Evolutionary conservation across 805 yeast genomes (phyloP).

Genomic region (Suhomyces canberraensis): DNA sequence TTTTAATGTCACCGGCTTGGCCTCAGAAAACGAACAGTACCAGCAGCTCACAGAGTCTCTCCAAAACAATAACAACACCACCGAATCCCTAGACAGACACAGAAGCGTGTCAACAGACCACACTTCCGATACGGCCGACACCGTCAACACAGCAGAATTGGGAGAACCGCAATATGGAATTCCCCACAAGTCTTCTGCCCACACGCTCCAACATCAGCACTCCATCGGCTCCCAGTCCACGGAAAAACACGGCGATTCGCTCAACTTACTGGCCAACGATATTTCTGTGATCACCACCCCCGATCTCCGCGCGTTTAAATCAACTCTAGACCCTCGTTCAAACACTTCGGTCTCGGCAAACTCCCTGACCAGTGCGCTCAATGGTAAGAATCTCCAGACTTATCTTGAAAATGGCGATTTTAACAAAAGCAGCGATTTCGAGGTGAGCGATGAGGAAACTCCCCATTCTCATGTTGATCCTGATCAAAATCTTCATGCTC

Average conservation of each 20-base stretch:
- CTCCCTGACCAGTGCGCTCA: constrained; percentile 18
- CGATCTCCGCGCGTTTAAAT: constrained; percentile 17
- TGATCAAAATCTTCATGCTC: no score
- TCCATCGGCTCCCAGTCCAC: constrained; percentile 2
- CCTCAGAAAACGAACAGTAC: constrained; percentile 8
- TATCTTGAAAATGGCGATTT: constrained; percentile 11
- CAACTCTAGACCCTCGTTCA: constrained; percentile 46
- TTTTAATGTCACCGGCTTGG: constrained; percentile 44
- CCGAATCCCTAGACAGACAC: constrained; percentile 3
- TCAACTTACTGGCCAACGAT: not conserved
- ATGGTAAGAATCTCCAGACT: constrained; percentile 14
- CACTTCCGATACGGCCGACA: constrained; percentile 1
- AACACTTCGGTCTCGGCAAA: not conserved
- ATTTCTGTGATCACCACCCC: constrained; percentile 5
- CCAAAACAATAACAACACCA: constrained; percentile 5
- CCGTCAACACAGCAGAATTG: constrained; percentile 4
- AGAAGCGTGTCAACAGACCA: not conserved
- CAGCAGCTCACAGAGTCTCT: constrained; percentile 9
- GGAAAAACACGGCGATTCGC: not conserved
- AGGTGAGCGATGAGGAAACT: constrained; percentile 3
- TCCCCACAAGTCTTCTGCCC: not conserved
- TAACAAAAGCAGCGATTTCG: constrained; percentile 11
- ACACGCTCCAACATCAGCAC: not conserved
- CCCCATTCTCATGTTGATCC: constrained; percentile 7
- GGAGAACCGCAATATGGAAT: not conserved